Conservation (phyloP, 306 rosid genomes). For the Albizia julibrissin region DNA sequence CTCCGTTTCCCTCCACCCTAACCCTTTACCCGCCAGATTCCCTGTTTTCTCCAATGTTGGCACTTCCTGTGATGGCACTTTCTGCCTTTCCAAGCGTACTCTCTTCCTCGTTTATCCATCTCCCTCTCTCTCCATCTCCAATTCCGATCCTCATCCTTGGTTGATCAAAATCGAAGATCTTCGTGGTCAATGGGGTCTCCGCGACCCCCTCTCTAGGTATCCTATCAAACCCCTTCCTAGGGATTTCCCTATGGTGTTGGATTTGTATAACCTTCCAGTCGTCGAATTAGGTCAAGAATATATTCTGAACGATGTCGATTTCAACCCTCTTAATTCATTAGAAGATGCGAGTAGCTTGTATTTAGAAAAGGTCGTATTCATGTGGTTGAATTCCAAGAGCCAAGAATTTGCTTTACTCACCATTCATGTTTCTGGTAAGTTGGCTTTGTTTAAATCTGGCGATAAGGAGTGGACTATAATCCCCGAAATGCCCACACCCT, state of each 20-base stretch:
- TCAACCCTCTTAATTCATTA: constrained; percentile 27
- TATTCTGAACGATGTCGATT: constrained; percentile 39
- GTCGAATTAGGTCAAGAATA: constrained; percentile 58
- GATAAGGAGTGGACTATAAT: constrained; percentile 64
- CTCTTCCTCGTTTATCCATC: constrained; percentile 39
- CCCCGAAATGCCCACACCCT: constrained; percentile 62
- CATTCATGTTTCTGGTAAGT: constrained; percentile 77
- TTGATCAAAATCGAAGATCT: constrained; percentile 46
- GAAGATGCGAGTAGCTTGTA: constrained; percentile 43
- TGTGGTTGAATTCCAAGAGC: constrained; percentile 29
- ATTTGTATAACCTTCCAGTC: constrained; percentile 37
- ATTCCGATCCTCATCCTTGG: constrained; percentile 36
- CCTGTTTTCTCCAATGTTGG: constrained; percentile 56
- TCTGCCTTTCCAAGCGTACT: constrained; percentile 55
- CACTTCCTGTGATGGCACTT: constrained; percentile 38
- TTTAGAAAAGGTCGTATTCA: constrained; percentile 70
- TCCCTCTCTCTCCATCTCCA: neutral
- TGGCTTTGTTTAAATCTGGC: constrained; percentile 58
- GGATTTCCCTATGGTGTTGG: constrained; percentile 41
- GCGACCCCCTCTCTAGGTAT: constrained; percentile 51
- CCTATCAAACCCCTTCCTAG: constrained; percentile 32
- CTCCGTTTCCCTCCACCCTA: constrained; percentile 39
- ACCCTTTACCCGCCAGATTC: constrained; percentile 37
- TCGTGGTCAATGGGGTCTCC: constrained; percentile 28
- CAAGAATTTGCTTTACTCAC: constrained; percentile 55